Evolutionary conservation across 192 early-diverging fungal genomes (phyloP), one percentile per base, ranked within the genome.

Genomic region (Umbelopsis isabellina): DNA sequence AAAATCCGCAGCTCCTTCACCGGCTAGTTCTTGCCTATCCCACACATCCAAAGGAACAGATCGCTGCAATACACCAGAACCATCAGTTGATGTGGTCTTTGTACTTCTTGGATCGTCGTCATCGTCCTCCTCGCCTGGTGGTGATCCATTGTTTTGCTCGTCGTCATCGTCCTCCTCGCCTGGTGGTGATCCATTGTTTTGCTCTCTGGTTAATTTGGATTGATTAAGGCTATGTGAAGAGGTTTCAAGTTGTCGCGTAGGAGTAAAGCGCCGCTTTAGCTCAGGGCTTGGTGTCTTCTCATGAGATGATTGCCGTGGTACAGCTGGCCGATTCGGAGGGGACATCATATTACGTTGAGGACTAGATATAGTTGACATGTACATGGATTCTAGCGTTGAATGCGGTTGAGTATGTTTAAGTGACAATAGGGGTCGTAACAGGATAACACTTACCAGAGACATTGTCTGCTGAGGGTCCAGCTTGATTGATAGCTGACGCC

Each of bases 21-120:
- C 66, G 12, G 67, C 48, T 12, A 51, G 15, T 16, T 67, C 55
- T 30, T 61, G 55, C 15, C 55, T 61, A 35, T 61, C 55, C 55
- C 55, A 61, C 6, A 30, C 27, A 35, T 61, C 55, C 55, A 61
- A 61, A 35, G 55, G 55, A 25, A 61, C 30, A 35, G 55, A 61
- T 61, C 13, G 27, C 3, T 61, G 55, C 55, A 61, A 61, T 1
- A 67, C 48, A 51, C 48, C 50, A 16, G 47, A 49, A 10, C 50
- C 25, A 51, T 21, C 35, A 25, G 50, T 33, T 30, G 67, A 69
- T 23, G 46, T 23, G 0, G 48, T 51, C 20, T 49, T 69, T 9
- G 48, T 37, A 25, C 50, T 51, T n/a, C 11, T 20, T 47, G 22
- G n/a, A 37, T 41, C 67, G 7, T 49, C 48, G 27, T 33, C 22